Evolutionary conservation across 1,284 basidiomycete genomes (phyloP).

Genomic region (Cryptococcus sp.): DNA sequence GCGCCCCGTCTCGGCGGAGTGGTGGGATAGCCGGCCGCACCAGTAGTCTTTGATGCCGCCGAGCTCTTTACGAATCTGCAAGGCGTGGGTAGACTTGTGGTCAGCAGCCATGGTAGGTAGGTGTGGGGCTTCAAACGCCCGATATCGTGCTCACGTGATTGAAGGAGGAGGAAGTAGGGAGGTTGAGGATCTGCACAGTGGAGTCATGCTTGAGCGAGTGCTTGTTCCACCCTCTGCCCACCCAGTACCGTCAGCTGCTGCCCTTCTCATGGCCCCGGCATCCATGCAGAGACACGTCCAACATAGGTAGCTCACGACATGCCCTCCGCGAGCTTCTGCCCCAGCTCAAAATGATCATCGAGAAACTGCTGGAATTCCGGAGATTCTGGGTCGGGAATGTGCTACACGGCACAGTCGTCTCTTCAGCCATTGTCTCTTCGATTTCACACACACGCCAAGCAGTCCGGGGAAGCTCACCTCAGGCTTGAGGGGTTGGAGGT

Average conservation of each 20-base stretch:
- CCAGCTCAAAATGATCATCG: slow-evolving; percentile 30
- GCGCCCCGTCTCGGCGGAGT: slow-evolving; percentile 14
- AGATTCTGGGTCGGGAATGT: slow-evolving; percentile 26
- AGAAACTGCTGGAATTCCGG: slow-evolving; percentile 33
- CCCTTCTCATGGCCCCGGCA: no score
- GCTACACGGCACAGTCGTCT: slow-evolving; percentile 15
- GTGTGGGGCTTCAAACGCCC: not conserved
- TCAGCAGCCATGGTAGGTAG: not conserved
- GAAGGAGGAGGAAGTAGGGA: slow-evolving; percentile 19
- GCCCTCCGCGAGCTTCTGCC: slow-evolving; percentile 21
- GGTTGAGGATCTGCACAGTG: slow-evolving; percentile 27
- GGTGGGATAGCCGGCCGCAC: slow-evolving; percentile 32
- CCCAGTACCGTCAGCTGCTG: not conserved
- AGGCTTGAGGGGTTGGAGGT: slow-evolving; percentile 17
- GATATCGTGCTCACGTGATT: slow-evolving; percentile 12
- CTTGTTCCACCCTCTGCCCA: slow-evolving; percentile 30
- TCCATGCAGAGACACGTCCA: not conserved
- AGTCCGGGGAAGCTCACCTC: slow-evolving; percentile 1
- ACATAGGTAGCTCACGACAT: slow-evolving; percentile 29
- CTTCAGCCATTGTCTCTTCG: not conserved
- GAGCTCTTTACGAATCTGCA: slow-evolving; percentile 30
- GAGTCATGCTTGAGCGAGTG: slow-evolving; percentile 25
- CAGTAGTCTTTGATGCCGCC: slow-evolving; percentile 35
- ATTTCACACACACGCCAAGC: not conserved
- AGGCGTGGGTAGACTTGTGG: not conserved